Evolutionary conservation across 768 basidiomycete genomes (phyloP), one percentile per base, ranked within the genome.

Genomic region (Mrakia frigida): DNA sequence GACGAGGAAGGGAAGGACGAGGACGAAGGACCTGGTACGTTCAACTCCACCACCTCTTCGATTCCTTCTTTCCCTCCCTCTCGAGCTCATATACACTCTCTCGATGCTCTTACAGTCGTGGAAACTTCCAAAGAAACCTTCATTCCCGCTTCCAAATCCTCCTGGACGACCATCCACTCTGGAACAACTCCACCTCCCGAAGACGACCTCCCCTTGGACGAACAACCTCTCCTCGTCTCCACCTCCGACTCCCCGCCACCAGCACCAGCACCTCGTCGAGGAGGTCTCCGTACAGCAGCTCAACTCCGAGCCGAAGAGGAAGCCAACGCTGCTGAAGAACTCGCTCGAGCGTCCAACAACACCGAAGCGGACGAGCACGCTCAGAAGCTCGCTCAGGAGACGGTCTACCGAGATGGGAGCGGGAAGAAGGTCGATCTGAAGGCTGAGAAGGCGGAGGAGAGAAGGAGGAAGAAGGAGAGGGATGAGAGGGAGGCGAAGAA

Each of bases 351-450:
- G 6, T 28, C 76, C 37, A 33, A 63, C 63, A 70, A 78, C 28
- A 46, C 76, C 6, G 80, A 73, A 2, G 80, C 80, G 18, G 80
- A 72, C 25, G 79, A 79, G 23, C 81, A 82, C 33, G 75, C 79
- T 2, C 81, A 74, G 3, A 79, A 78, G 2, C 77, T 76, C 10
- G 90, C 90, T 6, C 89, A 93, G 82, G 92, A 94, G 82, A 99
- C 97, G 0, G 88, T 99, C 18, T 97, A 99, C 83, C 93, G 97
- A 81, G 96, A 98, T 83, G 86, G 90, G 23, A 87, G 88, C 25
- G 97, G 97, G 50, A 88, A 90, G 81, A 91, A 91, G 85, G 91
- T 98, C 70, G 94, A 98, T 80, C 88, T 91, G 71, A 93, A 92
- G 81, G 88, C 90, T 1, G 91, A 90, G 39, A 88, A 87, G 75